Conservation (phyloP, 202 grass and related monocot species). For the Zoysia matrella region DNA sequence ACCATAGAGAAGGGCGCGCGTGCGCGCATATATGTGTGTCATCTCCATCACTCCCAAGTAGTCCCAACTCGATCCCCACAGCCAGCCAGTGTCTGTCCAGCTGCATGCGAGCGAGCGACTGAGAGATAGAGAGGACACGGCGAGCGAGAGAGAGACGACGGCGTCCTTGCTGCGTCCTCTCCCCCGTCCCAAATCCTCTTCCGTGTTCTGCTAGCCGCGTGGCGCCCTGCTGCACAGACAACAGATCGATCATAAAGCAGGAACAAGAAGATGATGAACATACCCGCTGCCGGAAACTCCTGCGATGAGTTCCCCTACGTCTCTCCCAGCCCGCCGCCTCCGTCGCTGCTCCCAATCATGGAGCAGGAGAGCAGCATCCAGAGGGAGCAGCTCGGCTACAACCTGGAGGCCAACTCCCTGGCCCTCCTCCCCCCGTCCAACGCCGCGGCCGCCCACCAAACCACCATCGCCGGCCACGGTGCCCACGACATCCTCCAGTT, state of each 20-base stretch:
- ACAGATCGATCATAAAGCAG: conserved; percentile 36
- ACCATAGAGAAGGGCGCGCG: not conserved
- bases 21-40: conserved; percentile 30
- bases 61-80: not conserved
- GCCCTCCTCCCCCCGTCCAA: conserved; percentile 46
- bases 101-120: not conserved
- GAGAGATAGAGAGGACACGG: not conserved
- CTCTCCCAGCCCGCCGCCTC: not conserved
- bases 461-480: conserved; percentile 13
- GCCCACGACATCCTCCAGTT: conserved; percentile 53
- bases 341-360: conserved; percentile 52
- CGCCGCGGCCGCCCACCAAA: conserved; percentile 36
- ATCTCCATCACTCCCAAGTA: conserved; percentile 25
- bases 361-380: conserved; percentile 45
- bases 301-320: conserved; percentile 61
- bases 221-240: not conserved
- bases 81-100: not conserved
- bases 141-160: too few relatives aligned
- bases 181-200: conserved; percentile 45
- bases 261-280: conserved; percentile 54
- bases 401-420: conserved; percentile 35
- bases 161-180: conserved; percentile 58
- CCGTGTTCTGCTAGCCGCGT: conserved; percentile 11
- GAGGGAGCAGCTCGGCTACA: conserved; percentile 38
- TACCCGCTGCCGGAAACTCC: conserved; percentile 23